Base-by-base conservation (phyloP, 2,329 filamentous ascomycete genomes). In the Conoideocrella luteorostrata region DNA sequence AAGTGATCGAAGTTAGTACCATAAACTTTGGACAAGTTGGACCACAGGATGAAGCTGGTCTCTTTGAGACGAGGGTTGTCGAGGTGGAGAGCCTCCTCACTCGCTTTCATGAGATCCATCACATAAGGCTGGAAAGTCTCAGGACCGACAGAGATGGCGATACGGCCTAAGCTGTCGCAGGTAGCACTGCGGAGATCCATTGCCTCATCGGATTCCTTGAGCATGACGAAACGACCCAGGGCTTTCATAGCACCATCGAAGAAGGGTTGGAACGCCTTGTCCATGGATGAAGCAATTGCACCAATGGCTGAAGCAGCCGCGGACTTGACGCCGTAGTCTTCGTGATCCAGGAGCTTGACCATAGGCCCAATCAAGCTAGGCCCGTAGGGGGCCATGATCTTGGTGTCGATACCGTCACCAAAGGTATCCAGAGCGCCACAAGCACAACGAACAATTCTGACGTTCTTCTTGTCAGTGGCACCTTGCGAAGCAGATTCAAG, bases 21-120 rank as follows among this genome's bases (percentile, higher is more conserved):
- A 66, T 97, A 97, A 9, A 97, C 88, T 71, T 94, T 94, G 50
- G 91, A 86, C 61, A 98, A 82, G 32, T 87, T 88, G 52, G 88
- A 89, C 91, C 93, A 98, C 43, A 98, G 77, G 50, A 97, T 94
- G 69, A 95, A 98, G 62, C 88, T 95, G 49, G 89, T 96, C 72
- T 98, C 93, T 65, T 89, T 87, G 41, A 97, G 80, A 45, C 90
- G 80, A 33, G 90, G 86, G 68, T 96, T 90, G 55, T 88, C 90
- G 3, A 98, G 81, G 55, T 85, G 75, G 2, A 97, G 76, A 44
- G 86, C 90, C 66, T 96, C 90, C 67, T 96, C 90, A 53, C 88
- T 95, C 12, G 91, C 85, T 57, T 84, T 77, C 86, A 98, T 95
- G 46, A 97, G 75, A 33, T 88, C 88, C 59, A 86, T 75, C 28